Percentiles rank a stretch among this genome's conserved stretches.
phyloP scores from a whole-genome alignment of 148 eudicot species.

The Limonium bicolor region DNA sequence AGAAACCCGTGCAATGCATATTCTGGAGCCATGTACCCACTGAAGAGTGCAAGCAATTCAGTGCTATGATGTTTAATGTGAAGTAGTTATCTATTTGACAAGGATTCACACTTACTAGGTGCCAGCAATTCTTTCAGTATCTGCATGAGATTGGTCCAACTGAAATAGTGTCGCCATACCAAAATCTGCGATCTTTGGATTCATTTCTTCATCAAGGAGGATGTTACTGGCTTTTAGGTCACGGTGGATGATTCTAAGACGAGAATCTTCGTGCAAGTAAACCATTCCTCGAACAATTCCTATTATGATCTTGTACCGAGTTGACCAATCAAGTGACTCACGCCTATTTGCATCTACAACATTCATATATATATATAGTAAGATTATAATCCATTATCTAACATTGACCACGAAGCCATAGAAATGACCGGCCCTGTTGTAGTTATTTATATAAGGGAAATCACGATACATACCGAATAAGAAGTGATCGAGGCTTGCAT shows the following conservation, averaged over 20 bases:
- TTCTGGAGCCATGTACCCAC: constrained; percentile 57
- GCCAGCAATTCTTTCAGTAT: constrained; percentile 16
- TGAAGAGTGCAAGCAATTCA: constrained; percentile 8
- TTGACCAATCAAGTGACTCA: constrained; percentile 12
- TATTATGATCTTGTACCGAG: constrained; percentile 19
- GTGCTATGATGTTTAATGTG: not conserved
- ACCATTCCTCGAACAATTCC: constrained; percentile 29
- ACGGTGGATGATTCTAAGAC: constrained; percentile 19
- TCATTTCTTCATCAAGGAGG: constrained; percentile 16
- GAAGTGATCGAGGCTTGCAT: constrained; percentile 21
- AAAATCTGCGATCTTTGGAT: constrained; percentile 26
- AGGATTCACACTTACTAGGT: constrained; percentile 24
- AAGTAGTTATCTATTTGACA: no score
- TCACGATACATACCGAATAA: constrained; percentile 12
- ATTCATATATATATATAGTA: no score
- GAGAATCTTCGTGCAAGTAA: constrained; percentile 27
- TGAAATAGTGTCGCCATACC: constrained; percentile 18
- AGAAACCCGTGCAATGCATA: constrained; percentile 25
- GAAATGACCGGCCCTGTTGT: not conserved
- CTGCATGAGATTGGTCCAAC: constrained; percentile 10
- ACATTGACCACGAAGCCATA: not conserved
- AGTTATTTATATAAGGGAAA: not conserved
- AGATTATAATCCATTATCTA: no score
- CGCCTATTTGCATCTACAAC: constrained; percentile 5
- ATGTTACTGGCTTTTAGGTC: constrained; percentile 21